These are phyloP conservation scores for Globisporangium perplexum DNA, from an alignment of 352 stramenopile species.

Conservation along the genomic window DNA sequence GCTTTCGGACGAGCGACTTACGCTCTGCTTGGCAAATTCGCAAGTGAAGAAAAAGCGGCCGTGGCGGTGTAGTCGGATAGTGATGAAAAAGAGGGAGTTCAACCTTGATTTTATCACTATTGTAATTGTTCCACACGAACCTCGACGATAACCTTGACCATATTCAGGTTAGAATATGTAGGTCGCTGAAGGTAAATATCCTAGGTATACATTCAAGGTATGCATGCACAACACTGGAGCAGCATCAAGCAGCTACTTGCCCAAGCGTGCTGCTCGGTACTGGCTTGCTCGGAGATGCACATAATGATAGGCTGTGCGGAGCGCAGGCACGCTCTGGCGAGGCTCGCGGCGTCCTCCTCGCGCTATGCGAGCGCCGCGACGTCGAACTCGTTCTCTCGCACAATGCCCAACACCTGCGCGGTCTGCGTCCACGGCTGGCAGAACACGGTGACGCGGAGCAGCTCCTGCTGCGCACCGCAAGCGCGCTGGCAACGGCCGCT, in stretches of 20 bases:
- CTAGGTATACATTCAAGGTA: too few relatives aligned
- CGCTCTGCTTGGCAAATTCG: constrained; percentile 7
- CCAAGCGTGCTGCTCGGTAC: too few relatives aligned
- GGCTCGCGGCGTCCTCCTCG: not conserved
- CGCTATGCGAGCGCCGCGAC: not conserved
- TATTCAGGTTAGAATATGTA: too few relatives aligned
- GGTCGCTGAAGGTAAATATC: too few relatives aligned
- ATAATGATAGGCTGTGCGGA: not conserved
- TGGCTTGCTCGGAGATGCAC: too few relatives aligned
- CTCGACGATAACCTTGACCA: too few relatives aligned
- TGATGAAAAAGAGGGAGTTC: not conserved
- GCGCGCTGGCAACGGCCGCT: constrained; percentile 18
- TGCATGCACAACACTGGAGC: too few relatives aligned
- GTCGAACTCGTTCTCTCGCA: not conserved
- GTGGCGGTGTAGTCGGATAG: not conserved
- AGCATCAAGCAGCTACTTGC: too few relatives aligned
- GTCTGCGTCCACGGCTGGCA: constrained; percentile 44
- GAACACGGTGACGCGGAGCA: constrained; percentile 42
- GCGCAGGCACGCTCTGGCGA: too few relatives aligned
- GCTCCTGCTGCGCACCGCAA: constrained; percentile 15
- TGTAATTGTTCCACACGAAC: too few relatives aligned
- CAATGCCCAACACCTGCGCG: constrained; percentile 29
- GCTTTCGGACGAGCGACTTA: not conserved
- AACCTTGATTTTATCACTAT: not conserved
- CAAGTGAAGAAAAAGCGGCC: constrained; percentile 3